These are phyloP conservation scores for Nemania sp. DNA, from an alignment of 2,329 filamentous ascomycete genomes.

Conservation along the genomic window DNA sequence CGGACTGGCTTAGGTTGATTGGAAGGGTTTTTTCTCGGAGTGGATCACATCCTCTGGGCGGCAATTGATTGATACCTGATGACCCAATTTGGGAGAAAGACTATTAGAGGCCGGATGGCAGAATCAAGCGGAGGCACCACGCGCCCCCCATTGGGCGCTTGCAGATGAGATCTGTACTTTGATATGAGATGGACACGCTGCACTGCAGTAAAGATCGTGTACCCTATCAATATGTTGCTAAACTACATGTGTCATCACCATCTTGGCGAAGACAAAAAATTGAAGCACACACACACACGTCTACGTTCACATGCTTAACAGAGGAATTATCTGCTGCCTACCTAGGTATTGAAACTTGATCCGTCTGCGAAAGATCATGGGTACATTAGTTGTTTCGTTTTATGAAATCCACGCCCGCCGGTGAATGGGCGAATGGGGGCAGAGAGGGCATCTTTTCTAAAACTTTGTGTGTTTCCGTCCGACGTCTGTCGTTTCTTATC, in stretches of 20 bases:
- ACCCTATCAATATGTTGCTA: constrained; percentile 11
- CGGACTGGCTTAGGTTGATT: constrained; percentile 16
- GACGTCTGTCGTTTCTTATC: constrained; percentile 15
- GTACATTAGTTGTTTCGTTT: constrained; percentile 5
- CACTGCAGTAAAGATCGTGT: constrained; percentile 19
- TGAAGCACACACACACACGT: not conserved
- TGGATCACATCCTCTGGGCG: constrained; percentile 25
- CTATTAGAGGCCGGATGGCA: constrained; percentile 7
- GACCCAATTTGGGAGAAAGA: constrained; percentile 19
- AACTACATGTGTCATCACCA: constrained; percentile 12
- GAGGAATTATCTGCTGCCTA: not conserved
- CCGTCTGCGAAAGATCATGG: not conserved
- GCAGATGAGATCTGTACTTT: constrained; percentile 18
- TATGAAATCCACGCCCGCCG: not conserved
- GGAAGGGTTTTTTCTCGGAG: constrained; percentile 5
- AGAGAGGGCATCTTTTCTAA: not conserved
- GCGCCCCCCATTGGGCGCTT: constrained; percentile 24
- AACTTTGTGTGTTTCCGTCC: constrained; percentile 27
- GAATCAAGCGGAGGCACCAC: constrained; percentile 16
- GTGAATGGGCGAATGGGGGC: not conserved
- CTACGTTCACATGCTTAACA: not conserved
- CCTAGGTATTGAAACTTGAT: constrained; percentile 2
- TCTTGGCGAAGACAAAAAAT: constrained; percentile 13
- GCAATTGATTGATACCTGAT: constrained; percentile 30
- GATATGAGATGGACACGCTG: constrained; percentile 8